phyloP scores from a whole-genome alignment of 2,329 filamentous ascomycete species.

The Nemania diffusa region DNA sequence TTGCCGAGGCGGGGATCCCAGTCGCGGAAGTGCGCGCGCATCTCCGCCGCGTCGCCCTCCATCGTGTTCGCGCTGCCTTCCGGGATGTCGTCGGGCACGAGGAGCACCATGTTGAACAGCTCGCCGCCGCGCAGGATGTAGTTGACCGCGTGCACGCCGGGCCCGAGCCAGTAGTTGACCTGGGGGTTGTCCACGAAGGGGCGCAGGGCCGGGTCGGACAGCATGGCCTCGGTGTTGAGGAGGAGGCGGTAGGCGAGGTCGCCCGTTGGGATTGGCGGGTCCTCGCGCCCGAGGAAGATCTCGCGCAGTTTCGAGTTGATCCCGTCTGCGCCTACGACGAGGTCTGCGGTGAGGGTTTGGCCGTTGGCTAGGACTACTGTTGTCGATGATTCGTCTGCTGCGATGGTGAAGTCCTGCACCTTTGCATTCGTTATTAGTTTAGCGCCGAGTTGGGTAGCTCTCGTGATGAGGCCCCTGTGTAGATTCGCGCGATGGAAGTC shows the following conservation, averaged over 20 bases:
- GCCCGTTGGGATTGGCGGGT: conserved; percentile 60
- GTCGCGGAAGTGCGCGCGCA: conserved; percentile 60
- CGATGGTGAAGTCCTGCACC: conserved; percentile 55
- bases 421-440: conserved; percentile 56
- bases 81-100: conserved; percentile 62
- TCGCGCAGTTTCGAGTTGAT: conserved; percentile 58
- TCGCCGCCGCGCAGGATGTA: conserved; percentile 60
- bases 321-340: conserved; percentile 61
- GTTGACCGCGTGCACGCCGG: conserved; percentile 63
- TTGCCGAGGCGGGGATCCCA: conserved; percentile 70
- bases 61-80: conserved; percentile 52
- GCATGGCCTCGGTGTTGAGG: conserved; percentile 57
- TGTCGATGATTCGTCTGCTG: conserved; percentile 47
- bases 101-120: conserved; percentile 62
- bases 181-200: conserved; percentile 58
- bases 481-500: conserved; percentile 66
- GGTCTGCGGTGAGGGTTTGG: conserved; percentile 51
- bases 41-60: conserved; percentile 50
- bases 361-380: conserved; percentile 55
- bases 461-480: conserved; percentile 58
- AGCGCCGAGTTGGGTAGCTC: conserved; percentile 60
- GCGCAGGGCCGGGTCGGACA: conserved; percentile 57
- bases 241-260: conserved; percentile 62
- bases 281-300: conserved; percentile 55
- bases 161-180: conserved; percentile 64